Conservation (phyloP, 345 rosid genomes). For the Lumnitzera racemosa region DNA sequence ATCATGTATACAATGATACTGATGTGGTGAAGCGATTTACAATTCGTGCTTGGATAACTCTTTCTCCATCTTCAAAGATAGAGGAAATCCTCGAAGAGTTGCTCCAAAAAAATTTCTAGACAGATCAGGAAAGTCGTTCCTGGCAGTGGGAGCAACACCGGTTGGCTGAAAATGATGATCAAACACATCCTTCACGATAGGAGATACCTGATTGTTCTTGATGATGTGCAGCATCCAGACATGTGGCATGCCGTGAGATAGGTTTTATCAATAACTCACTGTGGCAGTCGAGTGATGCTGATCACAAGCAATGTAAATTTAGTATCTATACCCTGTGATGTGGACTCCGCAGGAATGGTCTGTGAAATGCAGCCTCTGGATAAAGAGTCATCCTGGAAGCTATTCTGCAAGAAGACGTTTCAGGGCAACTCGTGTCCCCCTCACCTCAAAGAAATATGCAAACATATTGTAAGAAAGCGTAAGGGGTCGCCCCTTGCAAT, state of each 20-base stretch:
- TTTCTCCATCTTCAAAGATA: conserved; percentile 13
- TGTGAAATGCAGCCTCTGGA: conserved; percentile 15
- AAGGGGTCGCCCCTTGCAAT: conserved; percentile 30
- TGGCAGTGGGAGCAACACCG: conserved; percentile 6
- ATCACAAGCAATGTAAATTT: conserved; percentile 22
- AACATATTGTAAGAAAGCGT: conserved; percentile 16
- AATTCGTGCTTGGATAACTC: conserved; percentile 14
- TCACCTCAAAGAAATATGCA: conserved; percentile 9
- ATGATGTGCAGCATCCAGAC: conserved; percentile 20
- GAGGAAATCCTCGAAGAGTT: conserved; percentile 8
- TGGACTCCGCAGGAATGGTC: conserved; percentile 15
- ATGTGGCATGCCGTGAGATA: conserved; percentile 13
- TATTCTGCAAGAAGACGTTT: conserved; percentile 18
- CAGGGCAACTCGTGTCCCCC: conserved; percentile 13
- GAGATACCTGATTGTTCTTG: conserved; percentile 22
- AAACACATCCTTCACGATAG: conserved; percentile 8
- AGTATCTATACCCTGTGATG: conserved; percentile 2
- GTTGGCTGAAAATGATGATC: conserved; percentile 1
- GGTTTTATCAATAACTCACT: conserved; percentile 12
- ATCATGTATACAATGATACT: conserved; percentile 15
- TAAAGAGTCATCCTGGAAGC: conserved; percentile 15
- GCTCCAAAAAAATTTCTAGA: conserved; percentile 11
- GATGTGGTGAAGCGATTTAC: conserved; percentile 12
- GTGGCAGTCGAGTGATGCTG: conserved; percentile 15
- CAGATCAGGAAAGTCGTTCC: conserved; percentile 14